Evolutionary conservation across 1,284 basidiomycete species (phyloP), one percentile per base, ranked within the genome.

Genomic region (Ganoderma lingzhi): DNA sequence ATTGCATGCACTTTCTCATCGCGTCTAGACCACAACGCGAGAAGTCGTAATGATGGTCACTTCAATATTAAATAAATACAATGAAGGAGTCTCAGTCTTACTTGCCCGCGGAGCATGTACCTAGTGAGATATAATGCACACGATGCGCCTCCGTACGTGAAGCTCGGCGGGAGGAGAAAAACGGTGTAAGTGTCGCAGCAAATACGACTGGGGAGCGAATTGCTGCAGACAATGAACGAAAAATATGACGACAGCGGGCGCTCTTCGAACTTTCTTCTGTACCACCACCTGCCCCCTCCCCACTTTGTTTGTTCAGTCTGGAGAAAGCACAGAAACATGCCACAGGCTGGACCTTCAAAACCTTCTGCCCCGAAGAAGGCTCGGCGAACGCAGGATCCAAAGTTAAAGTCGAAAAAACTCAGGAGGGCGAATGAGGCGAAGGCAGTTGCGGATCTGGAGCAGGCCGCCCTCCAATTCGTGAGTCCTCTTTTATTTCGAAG

Each of bases 401-500:
- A 62, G 30, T 51, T 78, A 10, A 73, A 75, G 39, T 76, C 76
- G 4, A 77, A 76, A 51, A 87, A 84, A 74, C 67, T 80, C 37
- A 87, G 84, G 76, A 88, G 83, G 75, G 64, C 82, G 30, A 77
- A 83, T 1, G 88, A 88, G 73, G 87, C 86, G 70, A 85, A 88
- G 73, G 84, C 84, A 64, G 80, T 91, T 6, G 87, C 88, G 14
- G 78, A 80, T 0, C 78, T 93, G 28, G 89, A 93, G 66, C 80
- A 77, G 62, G 79, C 84, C 66, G 90, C 84, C 5, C 77, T 84
- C 77, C 82, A 84, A 67, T 93, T 85, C 79, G 91, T 93, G 78
- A 80, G 90, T 82, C 23, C 19, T 58, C 15, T 41, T 37, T 3
- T 15, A 4, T 6, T 56, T 28, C 67, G 14, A 65, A 39, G 60